Evolutionary conservation across 768 basidiomycete genomes (phyloP).

Genomic region (Pleurotus ostreatus): DNA sequence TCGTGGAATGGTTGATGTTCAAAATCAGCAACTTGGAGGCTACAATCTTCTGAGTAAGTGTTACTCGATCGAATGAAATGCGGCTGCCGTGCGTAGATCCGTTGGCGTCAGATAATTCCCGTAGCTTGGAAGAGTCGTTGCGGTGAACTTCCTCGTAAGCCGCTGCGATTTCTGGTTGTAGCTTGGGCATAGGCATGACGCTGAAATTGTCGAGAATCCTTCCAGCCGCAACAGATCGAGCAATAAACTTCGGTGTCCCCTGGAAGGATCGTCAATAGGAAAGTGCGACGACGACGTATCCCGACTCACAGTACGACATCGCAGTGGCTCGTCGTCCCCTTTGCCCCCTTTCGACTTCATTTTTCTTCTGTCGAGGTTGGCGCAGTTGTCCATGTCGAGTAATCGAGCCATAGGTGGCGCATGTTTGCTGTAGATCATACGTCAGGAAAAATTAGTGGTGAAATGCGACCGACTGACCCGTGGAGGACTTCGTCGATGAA

Average conservation of each 20-base stretch:
- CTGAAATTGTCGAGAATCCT: not conserved
- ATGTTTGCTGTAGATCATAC: not conserved
- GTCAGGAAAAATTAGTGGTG: not conserved
- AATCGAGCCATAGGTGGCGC: not conserved
- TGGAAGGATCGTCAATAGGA: not conserved
- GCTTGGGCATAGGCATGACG: not conserved
- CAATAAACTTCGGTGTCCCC: constrained; percentile 5
- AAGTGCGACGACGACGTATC: not conserved
- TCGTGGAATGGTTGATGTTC: too few relatives aligned
- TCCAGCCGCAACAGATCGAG: constrained; percentile 8
- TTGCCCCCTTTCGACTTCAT: not conserved
- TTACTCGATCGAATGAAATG: too few relatives aligned
- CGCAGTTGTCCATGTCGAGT: not conserved
- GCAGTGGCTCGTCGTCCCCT: not conserved
- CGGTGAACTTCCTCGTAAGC: not conserved
- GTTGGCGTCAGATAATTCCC: too few relatives aligned
- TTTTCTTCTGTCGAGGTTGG: too few relatives aligned
- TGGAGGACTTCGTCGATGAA: constrained; percentile 2
- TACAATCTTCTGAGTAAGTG: too few relatives aligned
- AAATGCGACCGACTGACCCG: not conserved
- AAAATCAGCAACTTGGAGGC: too few relatives aligned
- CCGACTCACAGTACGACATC: not conserved
- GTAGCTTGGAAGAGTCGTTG: too few relatives aligned
- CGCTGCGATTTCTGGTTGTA: not conserved
- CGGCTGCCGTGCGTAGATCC: too few relatives aligned